Evolutionary conservation across 2,329 filamentous ascomycete species (phyloP).

Genomic region (Aspergillus fumigatus): DNA sequence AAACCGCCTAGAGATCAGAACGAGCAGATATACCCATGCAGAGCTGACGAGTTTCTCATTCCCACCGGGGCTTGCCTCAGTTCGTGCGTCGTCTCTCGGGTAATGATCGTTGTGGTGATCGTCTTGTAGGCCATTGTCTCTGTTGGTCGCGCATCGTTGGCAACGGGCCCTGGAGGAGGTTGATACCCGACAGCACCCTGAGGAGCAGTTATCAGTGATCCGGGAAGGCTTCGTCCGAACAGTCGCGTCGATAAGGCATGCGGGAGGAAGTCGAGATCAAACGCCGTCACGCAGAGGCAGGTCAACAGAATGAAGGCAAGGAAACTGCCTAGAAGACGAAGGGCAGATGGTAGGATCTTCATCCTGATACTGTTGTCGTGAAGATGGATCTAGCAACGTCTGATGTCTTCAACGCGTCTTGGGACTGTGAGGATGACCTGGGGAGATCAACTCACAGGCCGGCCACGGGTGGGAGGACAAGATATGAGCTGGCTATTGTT

Average conservation of each 20-base stretch:
- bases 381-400: background rate
- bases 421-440: background rate
- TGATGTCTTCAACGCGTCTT: background rate
- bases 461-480: background rate
- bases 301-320: constrained; percentile 7
- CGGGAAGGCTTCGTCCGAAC: constrained; percentile 15
- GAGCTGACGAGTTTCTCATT: background rate
- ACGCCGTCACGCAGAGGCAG: constrained; percentile 8
- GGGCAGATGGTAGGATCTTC: constrained; percentile 3
- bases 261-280: constrained; percentile 4
- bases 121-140: background rate
- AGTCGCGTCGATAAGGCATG: constrained; percentile 2
- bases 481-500: background rate
- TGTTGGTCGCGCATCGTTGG: constrained; percentile 2
- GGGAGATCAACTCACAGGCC: background rate
- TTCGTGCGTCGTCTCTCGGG: constrained; percentile 4
- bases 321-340: constrained; percentile 4
- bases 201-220: constrained; percentile 15
- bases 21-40: background rate
- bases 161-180: constrained; percentile 12
- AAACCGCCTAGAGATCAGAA: background rate
- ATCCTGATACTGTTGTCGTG: constrained; percentile 1
- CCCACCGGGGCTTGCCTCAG: background rate
- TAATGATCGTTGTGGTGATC: background rate
- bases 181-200: constrained; percentile 19